Evolutionary conservation across 2,329 filamentous ascomycete genomes (phyloP), one percentile per base, ranked within the genome.

Genomic region (Fusarium hostae): DNA sequence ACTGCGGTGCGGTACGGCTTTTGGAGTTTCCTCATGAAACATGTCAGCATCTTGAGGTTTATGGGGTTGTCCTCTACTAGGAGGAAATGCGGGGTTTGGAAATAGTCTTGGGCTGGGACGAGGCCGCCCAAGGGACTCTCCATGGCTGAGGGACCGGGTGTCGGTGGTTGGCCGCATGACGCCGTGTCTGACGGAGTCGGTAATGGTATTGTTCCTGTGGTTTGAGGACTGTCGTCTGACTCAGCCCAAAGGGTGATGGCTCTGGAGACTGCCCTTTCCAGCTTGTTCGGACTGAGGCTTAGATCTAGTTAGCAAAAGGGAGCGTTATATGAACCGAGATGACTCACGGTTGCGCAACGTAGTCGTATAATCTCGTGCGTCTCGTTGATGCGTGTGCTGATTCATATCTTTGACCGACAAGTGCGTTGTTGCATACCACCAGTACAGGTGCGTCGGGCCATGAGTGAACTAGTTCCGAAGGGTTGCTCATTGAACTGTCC

Each of bases 1-100:
- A 56, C 71, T 6, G 79, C 80, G 1, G 75, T 78, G 5, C 74
- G 64, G 40, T 76, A 78, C 1, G 60, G 50, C 1, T 68, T 66
- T 0, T 75, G 73, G 0, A 81, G 70, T 45, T 80, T 82, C 41
- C 72, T 77, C 73, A 82, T 78, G n/a, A 78, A 81, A 0, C 76
- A 70, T 1, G 72, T 73, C 5, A 81, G 57, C 7, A 81, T 75
- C 68, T 78, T 77, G 2, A 82, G 60, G 40, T 84, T 84, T 59
- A 83, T 82, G 7, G 69, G 62, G 44, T 83, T 83, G 50, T 83
- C 82, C 18, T 84, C 81, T 1, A 83, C 81, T 5, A 83, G 71
- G 9, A 84, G 71, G 13, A 81, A 75, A 12, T 62, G 41, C 2
- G 24, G 56, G 6, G 26, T 45, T 0, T 41, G 35, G 18, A 56